Percentiles rank a stretch among this genome's conserved stretches.
Evolutionary conservation across 495 filamentous ascomycete genomes (phyloP).

Genomic region (Talaromyces trachyspermus): DNA sequence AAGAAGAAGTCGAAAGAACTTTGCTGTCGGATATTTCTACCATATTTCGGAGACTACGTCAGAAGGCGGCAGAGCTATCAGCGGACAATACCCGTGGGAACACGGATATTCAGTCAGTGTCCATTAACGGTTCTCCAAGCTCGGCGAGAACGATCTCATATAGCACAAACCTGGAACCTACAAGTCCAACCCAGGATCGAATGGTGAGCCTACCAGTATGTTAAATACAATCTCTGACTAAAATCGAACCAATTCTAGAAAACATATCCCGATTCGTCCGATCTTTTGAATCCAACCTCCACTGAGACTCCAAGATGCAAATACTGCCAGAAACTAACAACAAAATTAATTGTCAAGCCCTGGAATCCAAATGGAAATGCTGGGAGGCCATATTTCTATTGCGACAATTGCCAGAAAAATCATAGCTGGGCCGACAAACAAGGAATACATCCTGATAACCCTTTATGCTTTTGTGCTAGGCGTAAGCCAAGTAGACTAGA

Average conservation of each 20-base stretch:
- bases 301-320: background rate
- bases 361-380: constrained; percentile 3
- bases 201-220: constrained; percentile 2
- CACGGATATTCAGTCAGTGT: background rate
- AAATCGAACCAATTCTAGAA: background rate
- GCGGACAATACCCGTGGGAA: background rate
- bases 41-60: background rate
- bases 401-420: background rate
- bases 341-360: background rate
- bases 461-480: background rate
- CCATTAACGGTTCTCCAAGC: background rate
- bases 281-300: background rate
- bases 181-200: constrained; percentile 1
- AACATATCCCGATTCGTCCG: background rate
- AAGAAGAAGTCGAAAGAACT: constrained; percentile 3
- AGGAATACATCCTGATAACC: background rate
- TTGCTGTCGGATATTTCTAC: constrained; percentile 1
- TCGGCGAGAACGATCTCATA: background rate
- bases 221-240: background rate
- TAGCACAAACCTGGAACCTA: background rate
- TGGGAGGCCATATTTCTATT: constrained; percentile 1
- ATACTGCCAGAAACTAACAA: constrained; percentile 1
- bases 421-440: background rate
- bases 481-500: background rate
- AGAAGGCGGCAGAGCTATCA: background rate